Conservation (phyloP, 1,284 basidiomycete species). For the Sporisorium exsertum region DNA sequence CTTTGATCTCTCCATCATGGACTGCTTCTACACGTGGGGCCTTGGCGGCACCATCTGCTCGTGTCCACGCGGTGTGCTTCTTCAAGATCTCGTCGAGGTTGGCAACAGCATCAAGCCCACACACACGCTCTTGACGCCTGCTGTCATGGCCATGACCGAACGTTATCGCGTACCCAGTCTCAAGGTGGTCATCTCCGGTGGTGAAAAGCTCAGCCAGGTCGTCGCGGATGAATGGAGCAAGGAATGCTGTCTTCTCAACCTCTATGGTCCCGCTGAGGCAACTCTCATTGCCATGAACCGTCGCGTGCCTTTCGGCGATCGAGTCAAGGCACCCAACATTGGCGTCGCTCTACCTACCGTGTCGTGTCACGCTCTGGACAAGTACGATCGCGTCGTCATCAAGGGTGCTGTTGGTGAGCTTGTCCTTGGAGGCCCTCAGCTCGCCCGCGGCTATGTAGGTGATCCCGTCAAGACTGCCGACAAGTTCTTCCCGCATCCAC, state of each 20-base stretch:
- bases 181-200: constrained; percentile 69
- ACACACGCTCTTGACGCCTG: constrained; percentile 69
- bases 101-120: constrained; percentile 61
- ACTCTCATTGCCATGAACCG: constrained; percentile 68
- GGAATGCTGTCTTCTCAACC: constrained; percentile 66
- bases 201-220: constrained; percentile 69
- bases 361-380: constrained; percentile 65
- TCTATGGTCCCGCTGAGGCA: constrained; percentile 68
- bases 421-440: constrained; percentile 64
- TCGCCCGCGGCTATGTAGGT: constrained; percentile 65
- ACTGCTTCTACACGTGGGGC: constrained; percentile 68
- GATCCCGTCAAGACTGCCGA: constrained; percentile 65
- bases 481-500: constrained; percentile 63
- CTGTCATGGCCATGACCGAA: constrained; percentile 69
- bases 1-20: constrained; percentile 69
- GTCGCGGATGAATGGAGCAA: constrained; percentile 70
- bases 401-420: constrained; percentile 70
- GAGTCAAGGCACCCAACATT: constrained; percentile 69
- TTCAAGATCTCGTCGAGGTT: constrained; percentile 60
- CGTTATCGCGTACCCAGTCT: constrained; percentile 63
- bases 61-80: constrained; percentile 54
- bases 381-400: constrained; percentile 60
- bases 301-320: constrained; percentile 60
- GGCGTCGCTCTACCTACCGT: constrained; percentile 68
- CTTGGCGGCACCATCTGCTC: constrained; percentile 66